Base-by-base conservation (phyloP, 2,329 filamentous ascomycete species). In the Fusarium praegraminearum region DNA sequence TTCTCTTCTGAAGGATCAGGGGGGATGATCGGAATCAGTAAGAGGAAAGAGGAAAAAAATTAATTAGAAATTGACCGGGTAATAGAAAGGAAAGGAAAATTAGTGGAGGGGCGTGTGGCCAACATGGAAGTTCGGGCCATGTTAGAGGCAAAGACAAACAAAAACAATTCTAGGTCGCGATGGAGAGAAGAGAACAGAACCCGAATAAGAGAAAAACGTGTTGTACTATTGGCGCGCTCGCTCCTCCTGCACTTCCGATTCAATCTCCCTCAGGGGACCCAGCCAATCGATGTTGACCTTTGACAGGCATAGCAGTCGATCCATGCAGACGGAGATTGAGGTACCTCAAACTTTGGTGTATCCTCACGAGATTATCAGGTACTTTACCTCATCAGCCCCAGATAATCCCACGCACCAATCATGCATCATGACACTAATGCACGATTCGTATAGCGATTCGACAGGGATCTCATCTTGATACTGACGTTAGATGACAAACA, bases 151-250 rank as follows among this genome's bases (percentile, higher is more conserved):
- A 57, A 43, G 33, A 20, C 15, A 28, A 43, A 52, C 50, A 49
- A 46, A 30, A 30, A 30, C 28, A 30, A 30, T 64, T 64, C 52
- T 68, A 30, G 28, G 10, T 30, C 66, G 58, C 22, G 59, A 73
- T 68, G 53, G 49, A 26, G 35, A 36, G n/a, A 38, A 20, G 11
- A 40, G 36, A 22, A 22, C 36, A 40, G 57, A 64, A 68, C 50
- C 63, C 68, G 64, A 71, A 73, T 71, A 72, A 72, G 70, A 74
- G 71, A 74, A 67, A 73, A 74, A 67, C 70, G 72, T 74, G 70
- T 74, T 73, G 68, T 74, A 44, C 72, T 57, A 74, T 74, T 74
- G 72, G 72, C 51, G 63, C 62, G 57, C 52, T 54, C 55, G 40
- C 43, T 54, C 43, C 43, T 40, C 43, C 16, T 43, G 5, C 50